Percentiles rank a stretch among this genome's conserved stretches.
Evolutionary conservation across 208 protist genomes (phyloP).

Genomic region (Trypanosoma theileri): DNA sequence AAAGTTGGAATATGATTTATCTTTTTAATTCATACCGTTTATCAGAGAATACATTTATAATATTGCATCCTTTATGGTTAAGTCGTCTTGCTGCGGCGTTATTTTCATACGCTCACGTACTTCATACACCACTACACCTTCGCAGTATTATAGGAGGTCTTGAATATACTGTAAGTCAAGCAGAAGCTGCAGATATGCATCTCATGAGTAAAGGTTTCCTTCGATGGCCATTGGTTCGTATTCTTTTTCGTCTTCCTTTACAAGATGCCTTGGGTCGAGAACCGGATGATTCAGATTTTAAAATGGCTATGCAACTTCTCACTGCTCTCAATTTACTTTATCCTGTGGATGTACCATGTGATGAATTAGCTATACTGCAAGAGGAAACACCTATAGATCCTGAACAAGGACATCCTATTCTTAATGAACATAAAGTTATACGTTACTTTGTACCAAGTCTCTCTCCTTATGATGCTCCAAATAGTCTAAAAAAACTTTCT

Average conservation of each 20-base stretch:
- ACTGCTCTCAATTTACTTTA: slow-evolving; percentile 71
- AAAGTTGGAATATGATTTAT: slow-evolving; percentile 88
- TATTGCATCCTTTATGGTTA: slow-evolving; percentile 82
- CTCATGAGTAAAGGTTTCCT: slow-evolving; percentile 77
- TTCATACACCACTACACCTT: slow-evolving; percentile 80
- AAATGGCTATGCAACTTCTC: slow-evolving; percentile 81
- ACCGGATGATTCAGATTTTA: slow-evolving; percentile 73
- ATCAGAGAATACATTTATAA: slow-evolving; percentile 64
- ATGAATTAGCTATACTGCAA: slow-evolving; percentile 57
- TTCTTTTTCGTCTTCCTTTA: slow-evolving; percentile 68
- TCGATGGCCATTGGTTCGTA: slow-evolving; percentile 68
- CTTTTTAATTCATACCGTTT: slow-evolving; percentile 66
- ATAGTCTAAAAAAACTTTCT: slow-evolving; percentile 52
- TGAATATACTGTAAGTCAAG: slow-evolving; percentile 73
- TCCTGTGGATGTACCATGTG: slow-evolving; percentile 63
- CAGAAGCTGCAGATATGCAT: slow-evolving; percentile 74
- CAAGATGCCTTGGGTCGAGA: slow-evolving; percentile 51
- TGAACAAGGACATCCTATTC: slow-evolving; percentile 34
- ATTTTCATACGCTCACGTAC: slow-evolving; percentile 87
- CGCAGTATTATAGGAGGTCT: slow-evolving; percentile 84
- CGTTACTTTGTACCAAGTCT: slow-evolving; percentile 86
- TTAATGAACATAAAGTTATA: slow-evolving; percentile 34
- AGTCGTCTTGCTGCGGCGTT: slow-evolving; percentile 72
- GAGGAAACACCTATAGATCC: slow-evolving; percentile 70
- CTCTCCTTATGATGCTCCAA: slow-evolving; percentile 53